A percentile compares a stretch with the other conserved stretches of the same genome.
Evolutionary conservation across 768 basidiomycete species (phyloP).

Genomic region (Pleurotus djamor): DNA sequence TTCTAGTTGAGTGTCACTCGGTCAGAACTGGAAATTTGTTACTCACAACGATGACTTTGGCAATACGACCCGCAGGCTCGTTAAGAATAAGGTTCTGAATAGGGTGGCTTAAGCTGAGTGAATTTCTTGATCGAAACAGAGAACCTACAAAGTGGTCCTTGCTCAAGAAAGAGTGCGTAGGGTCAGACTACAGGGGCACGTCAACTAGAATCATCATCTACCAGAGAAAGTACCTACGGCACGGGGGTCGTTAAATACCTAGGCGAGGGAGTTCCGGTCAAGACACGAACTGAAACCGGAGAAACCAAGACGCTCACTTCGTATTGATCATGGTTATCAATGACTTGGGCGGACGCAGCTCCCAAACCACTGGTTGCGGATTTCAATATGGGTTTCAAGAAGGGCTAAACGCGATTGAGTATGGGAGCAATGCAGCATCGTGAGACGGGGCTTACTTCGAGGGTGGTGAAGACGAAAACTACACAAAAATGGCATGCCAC

Average conservation of each 20-base stretch:
- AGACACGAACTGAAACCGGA: background rate
- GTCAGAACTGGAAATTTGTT: background rate
- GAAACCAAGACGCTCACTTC: constrained; percentile 29
- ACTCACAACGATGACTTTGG: constrained; percentile 64
- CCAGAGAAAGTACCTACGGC: constrained; percentile 47
- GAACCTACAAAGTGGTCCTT: constrained; percentile 84
- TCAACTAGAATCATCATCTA: constrained; percentile 1
- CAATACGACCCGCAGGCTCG: constrained; percentile 78
- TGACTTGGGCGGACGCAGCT: constrained; percentile 70
- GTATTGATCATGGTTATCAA: constrained; percentile 80
- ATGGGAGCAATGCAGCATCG: too few species aligned
- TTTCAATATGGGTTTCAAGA: constrained; percentile 76
- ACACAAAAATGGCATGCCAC: background rate
- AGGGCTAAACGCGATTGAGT: constrained; percentile 43
- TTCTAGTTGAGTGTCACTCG: background rate
- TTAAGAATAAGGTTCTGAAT: constrained; percentile 74
- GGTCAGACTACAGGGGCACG: constrained; percentile 58
- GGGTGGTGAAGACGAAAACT: constrained; percentile 83
- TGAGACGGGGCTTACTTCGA: constrained; percentile 52
- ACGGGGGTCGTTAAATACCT: constrained; percentile 78
- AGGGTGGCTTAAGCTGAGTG: constrained; percentile 6
- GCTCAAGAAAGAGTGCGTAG: constrained; percentile 86
- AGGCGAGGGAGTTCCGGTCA: background rate
- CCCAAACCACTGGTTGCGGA: constrained; percentile 63
- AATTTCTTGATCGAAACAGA: background rate